These are phyloP conservation scores for Epichloe elymi DNA, from an alignment of 2,329 filamentous ascomycete genomes.

Conservation along the genomic window DNA sequence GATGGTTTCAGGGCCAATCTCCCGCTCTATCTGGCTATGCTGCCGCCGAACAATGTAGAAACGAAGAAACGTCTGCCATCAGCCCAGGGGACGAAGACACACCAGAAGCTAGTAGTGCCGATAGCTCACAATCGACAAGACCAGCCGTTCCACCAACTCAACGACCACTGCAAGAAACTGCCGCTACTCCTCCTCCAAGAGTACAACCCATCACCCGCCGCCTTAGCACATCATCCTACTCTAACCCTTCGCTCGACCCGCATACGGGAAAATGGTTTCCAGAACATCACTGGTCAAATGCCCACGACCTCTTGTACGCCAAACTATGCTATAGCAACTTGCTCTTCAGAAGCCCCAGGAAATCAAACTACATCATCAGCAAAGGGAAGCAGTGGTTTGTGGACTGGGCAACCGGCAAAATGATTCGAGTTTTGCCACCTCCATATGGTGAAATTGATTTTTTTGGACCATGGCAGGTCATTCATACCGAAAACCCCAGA, in stretches of 20 bases:
- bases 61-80: constrained; percentile 2
- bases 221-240: constrained; percentile 32
- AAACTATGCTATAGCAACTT: constrained; percentile 47
- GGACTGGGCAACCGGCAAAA: constrained; percentile 44
- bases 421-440: constrained; percentile 40
- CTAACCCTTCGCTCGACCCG: constrained; percentile 31
- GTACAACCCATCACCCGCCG: constrained; percentile 21
- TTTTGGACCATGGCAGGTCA: constrained; percentile 36
- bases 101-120: constrained; percentile 1
- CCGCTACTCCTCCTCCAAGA: constrained; percentile 14
- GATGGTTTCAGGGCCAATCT: constrained; percentile 32
- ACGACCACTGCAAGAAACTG: constrained; percentile 4
- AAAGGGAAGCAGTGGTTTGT: constrained; percentile 46
- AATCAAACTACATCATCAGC: constrained; percentile 43
- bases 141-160: constrained; percentile 4
- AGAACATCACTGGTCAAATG: constrained; percentile 38
- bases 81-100: background rate
- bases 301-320: constrained; percentile 46
- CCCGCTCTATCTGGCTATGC: constrained; percentile 12
- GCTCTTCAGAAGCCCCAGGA: constrained; percentile 41
- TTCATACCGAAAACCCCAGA: constrained; percentile 34
- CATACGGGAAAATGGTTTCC: constrained; percentile 44
- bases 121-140: background rate
- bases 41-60: background rate
- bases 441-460: constrained; percentile 38